Conservation (phyloP, 352 stramenopile genomes). For the Phytophthora pseudosyringae region DNA sequence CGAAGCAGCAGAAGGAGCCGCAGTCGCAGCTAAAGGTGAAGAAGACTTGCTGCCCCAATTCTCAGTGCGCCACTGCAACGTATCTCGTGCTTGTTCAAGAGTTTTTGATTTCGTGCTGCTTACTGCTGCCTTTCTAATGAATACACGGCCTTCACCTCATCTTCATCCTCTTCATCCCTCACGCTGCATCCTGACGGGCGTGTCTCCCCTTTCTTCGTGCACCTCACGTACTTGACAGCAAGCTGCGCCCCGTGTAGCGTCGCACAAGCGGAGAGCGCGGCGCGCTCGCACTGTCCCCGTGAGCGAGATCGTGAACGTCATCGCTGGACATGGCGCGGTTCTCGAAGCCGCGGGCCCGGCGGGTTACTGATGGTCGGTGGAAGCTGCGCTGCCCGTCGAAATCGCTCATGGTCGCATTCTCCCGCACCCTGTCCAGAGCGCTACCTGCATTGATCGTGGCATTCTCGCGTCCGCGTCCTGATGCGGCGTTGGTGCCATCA, state of each 20-base stretch:
- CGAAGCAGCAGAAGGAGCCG: constrained; percentile 29
- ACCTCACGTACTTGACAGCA: constrained; percentile 36
- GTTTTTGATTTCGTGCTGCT: constrained; percentile 26
- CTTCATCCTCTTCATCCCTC: background rate
- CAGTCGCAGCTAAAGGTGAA: constrained; percentile 21
- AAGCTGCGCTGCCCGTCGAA: constrained; percentile 29
- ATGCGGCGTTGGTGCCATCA: background rate
- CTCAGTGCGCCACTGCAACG: background rate
- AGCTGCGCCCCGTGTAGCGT: constrained; percentile 42
- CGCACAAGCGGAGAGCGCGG: constrained; percentile 49
- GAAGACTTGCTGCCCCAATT: background rate
- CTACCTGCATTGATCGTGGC: constrained; percentile 11
- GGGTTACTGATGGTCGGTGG: constrained; percentile 18
- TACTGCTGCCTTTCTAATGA: constrained; percentile 34
- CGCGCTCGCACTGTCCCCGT: constrained; percentile 18
- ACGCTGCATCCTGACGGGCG: background rate
- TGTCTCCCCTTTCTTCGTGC: constrained; percentile 7
- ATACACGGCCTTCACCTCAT: constrained; percentile 26
- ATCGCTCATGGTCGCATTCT: constrained; percentile 27
- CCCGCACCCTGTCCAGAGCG: constrained; percentile 17
- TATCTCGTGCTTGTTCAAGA: constrained; percentile 14
- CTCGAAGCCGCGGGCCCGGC: constrained; percentile 32
- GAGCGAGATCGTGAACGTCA: constrained; percentile 25
- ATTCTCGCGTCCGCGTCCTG: constrained; percentile 7
- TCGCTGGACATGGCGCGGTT: constrained; percentile 44